phyloP scores from a whole-genome alignment of 768 basidiomycete genomes.

The Leccinum imitatum region DNA sequence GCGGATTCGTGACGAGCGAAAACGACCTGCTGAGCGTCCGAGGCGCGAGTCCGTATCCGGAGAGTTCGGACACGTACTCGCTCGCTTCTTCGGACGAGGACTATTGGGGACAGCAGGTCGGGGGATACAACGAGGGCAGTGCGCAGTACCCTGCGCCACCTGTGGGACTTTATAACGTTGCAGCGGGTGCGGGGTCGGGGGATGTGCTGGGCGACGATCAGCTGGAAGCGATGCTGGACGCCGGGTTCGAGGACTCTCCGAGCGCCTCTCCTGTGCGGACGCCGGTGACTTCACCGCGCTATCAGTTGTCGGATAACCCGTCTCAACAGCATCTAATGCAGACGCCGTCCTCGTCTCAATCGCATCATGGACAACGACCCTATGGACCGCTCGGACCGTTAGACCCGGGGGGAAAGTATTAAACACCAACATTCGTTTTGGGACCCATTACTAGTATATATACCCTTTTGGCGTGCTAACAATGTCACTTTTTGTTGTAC shows the following conservation, averaged over 20 bases:
- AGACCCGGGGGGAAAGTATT: constrained; percentile 58
- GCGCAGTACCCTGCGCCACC: constrained; percentile 82
- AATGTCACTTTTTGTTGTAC: constrained; percentile 14
- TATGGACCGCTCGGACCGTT: constrained; percentile 60
- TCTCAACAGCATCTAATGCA: constrained; percentile 30
- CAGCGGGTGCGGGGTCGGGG: constrained; percentile 24
- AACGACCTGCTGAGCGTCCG: constrained; percentile 61
- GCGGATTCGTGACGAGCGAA: constrained; percentile 62
- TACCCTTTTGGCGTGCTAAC: neutral
- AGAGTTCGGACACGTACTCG: constrained; percentile 79
- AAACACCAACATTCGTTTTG: constrained; percentile 14
- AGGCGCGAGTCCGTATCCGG: constrained; percentile 60
- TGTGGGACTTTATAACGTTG: constrained; percentile 55
- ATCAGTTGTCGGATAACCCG: constrained; percentile 61
- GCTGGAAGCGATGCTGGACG: constrained; percentile 89
- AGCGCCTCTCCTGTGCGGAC: constrained; percentile 46
- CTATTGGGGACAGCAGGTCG: constrained; percentile 94
- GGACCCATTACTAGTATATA: constrained; percentile 18
- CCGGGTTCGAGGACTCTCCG: constrained; percentile 74
- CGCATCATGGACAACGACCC: constrained; percentile 39
- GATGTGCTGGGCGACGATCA: constrained; percentile 66
- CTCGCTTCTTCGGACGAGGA: constrained; percentile 89
- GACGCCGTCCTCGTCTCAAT: constrained; percentile 34
- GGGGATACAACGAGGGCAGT: constrained; percentile 89
- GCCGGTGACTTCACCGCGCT: constrained; percentile 44